Base-by-base conservation (phyloP, 78 protist genomes). In the Planoprotostelium fungivorum region DNA sequence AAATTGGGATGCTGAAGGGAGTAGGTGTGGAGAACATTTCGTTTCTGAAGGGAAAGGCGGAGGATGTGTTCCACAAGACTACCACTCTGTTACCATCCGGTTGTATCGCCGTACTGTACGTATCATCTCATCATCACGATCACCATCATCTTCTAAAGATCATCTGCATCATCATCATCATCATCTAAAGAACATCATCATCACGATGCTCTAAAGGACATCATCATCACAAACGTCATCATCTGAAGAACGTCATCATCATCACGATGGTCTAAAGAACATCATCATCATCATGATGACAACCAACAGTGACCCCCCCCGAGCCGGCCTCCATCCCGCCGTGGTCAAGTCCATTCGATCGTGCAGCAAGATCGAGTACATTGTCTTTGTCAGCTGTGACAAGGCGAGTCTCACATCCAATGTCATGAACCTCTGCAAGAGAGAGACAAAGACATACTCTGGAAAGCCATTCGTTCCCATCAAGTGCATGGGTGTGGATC, bases 361-460 rank as follows among this genome's bases (percentile, higher is more conserved):
- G 0, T 89, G 94, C 39, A 51, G 34, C 1, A 0, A 63, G 28
- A 35, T 97, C 34, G 38, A 88, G 36, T 83, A 87, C 34, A 29
- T 96, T 29, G 94, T 97, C 35, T 97, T 91, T 83, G 97, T 97
- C 29, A 83, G 95, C 5, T 97, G 98, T 88, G 92, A 95, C 84
- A 97, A 91, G 83, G 73, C 23, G 5, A 73, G 95, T 36, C 86
- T 96, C 29, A 89, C 84, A 34, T 84, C 1, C 23, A 92, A 97
- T 87, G 88, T 93, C 0, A 63, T 38, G 0, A 51, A 87, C 63
- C 90, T 97, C 28, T 95, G 96, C 93, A 93, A 93, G 29, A 91
- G 93, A 28, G 34, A 86, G 10, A 89, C 94, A 38, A 89, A 91
- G 25, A 0, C 51, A 1, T 84, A 83, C 87, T 0, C 0, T 23